phyloP scores from a whole-genome alignment of 2,329 filamentous ascomycete genomes.

The Microsporum audouinii region DNA sequence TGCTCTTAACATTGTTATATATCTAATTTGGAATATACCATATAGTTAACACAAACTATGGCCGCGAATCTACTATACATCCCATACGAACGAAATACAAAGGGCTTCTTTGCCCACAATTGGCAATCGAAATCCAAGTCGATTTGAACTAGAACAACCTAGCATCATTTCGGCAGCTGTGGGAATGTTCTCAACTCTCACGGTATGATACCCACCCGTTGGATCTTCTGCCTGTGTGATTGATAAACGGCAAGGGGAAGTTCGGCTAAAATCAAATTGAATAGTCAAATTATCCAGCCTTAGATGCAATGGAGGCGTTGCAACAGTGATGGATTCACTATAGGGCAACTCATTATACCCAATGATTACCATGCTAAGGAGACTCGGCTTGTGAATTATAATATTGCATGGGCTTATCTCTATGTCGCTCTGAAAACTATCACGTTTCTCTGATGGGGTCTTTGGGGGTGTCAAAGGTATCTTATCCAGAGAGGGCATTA shows the following conservation, averaged over 20 bases:
- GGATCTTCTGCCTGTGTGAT: neutral
- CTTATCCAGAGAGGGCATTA: neutral
- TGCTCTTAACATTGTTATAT: no score
- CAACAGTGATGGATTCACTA: neutral
- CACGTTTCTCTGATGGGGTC: neutral
- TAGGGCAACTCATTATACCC: neutral
- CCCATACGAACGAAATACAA: neutral
- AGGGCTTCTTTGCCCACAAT: neutral
- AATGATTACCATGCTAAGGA: neutral
- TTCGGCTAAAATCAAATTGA: neutral
- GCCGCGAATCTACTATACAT: neutral
- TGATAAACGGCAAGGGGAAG: neutral
- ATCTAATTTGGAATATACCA: no score
- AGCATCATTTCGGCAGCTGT: neutral
- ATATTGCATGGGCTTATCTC: neutral
- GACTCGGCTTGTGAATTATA: neutral
- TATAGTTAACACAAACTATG: no score
- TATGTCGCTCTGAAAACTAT: neutral
- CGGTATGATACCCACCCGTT: neutral
- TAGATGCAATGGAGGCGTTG: neutral
- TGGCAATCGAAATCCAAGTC: neutral
- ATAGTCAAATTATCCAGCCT: neutral
- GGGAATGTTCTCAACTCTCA: neutral
- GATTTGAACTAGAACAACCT: neutral
- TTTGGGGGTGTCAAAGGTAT: neutral